Conservation (phyloP, 1,284 basidiomycete species). For the Golubevia pallescens region DNA sequence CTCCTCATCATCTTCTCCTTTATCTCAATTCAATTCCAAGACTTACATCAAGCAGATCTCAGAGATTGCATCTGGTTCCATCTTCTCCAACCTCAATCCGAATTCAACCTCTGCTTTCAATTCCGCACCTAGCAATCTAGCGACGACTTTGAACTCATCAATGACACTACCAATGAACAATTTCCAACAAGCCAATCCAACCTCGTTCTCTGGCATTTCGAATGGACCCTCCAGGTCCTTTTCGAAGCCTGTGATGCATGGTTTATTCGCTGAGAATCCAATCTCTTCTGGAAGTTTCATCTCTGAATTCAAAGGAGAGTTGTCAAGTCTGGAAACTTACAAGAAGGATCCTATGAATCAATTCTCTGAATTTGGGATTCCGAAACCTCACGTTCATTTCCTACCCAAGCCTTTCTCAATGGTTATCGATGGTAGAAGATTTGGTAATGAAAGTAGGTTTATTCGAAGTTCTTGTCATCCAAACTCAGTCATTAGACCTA, state of each 20-base stretch:
- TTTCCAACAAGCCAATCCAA: too few relatives aligned
- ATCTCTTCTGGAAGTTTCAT: slow-evolving; percentile 66
- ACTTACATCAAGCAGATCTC: slow-evolving; percentile 53
- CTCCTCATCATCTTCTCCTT: slow-evolving; percentile 1
- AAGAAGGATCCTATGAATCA: slow-evolving; percentile 68
- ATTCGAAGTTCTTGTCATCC: slow-evolving; percentile 84
- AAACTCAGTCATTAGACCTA: slow-evolving; percentile 82
- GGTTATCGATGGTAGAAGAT: slow-evolving; percentile 80
- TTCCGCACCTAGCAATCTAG: slow-evolving; percentile 25
- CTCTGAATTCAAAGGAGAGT: slow-evolving; percentile 59
- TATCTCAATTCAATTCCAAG: slow-evolving; percentile 24
- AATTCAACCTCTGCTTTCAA: too few relatives aligned
- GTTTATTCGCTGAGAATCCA: slow-evolving; percentile 63
- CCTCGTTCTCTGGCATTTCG: too few relatives aligned
- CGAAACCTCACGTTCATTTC: slow-evolving; percentile 77
- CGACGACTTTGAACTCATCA: too few relatives aligned
- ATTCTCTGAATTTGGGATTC: slow-evolving; percentile 67
- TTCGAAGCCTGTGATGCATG: slow-evolving; percentile 65
- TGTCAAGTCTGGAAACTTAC: slow-evolving; percentile 62
- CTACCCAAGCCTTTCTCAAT: slow-evolving; percentile 80
- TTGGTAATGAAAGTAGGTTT: slow-evolving; percentile 78
- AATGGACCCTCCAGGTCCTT: too few relatives aligned
- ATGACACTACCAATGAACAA: too few relatives aligned
- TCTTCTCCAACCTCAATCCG: slow-evolving; percentile 51
- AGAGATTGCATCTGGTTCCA: slow-evolving; percentile 45